These are phyloP conservation scores for Penicillium sumatraense DNA, from an alignment of 2,329 filamentous ascomycete genomes.

Conservation along the genomic window DNA sequence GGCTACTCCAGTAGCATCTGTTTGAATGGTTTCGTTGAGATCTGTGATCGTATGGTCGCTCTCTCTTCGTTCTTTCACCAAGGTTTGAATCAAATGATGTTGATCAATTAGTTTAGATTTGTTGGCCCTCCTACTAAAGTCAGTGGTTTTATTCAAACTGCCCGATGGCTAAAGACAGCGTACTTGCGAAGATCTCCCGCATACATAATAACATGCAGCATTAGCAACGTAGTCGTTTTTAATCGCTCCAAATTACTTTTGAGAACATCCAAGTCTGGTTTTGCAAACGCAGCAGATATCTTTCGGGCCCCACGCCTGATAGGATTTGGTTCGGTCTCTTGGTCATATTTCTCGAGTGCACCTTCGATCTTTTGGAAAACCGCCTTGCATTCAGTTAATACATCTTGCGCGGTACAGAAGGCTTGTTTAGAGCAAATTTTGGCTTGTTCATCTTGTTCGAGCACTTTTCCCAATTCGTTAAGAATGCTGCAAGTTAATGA, in stretches of 20 bases:
- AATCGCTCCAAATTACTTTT: constrained; percentile 36
- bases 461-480: constrained; percentile 27
- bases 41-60: too few relatives aligned
- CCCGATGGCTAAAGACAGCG: too few relatives aligned
- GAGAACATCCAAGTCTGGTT: constrained; percentile 31
- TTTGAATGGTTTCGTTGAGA: too few relatives aligned
- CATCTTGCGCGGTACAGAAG: constrained; percentile 10
- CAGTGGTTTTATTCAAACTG: too few relatives aligned
- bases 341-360: constrained; percentile 2
- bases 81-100: too few relatives aligned
- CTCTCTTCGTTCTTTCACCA: too few relatives aligned
- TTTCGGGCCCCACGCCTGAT: neutral
- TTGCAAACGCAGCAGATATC: constrained; percentile 26
- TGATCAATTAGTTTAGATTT: too few relatives aligned
- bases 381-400: constrained; percentile 27
- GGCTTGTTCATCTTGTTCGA: constrained; percentile 29
- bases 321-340: neutral
- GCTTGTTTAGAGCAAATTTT: constrained; percentile 24
- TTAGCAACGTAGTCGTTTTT: constrained; percentile 26
- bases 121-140: too few relatives aligned
- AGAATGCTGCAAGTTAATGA: constrained; percentile 34
- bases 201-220: constrained; percentile 35
- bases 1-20: too few relatives aligned
- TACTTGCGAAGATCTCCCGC: constrained; percentile 24
- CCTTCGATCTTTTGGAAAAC: constrained; percentile 26